Percentiles rank a stretch among this genome's conserved stretches.
Conservation (phyloP, 2,329 filamentous ascomycete genomes). For the Fusarium subglutinans region DNA sequence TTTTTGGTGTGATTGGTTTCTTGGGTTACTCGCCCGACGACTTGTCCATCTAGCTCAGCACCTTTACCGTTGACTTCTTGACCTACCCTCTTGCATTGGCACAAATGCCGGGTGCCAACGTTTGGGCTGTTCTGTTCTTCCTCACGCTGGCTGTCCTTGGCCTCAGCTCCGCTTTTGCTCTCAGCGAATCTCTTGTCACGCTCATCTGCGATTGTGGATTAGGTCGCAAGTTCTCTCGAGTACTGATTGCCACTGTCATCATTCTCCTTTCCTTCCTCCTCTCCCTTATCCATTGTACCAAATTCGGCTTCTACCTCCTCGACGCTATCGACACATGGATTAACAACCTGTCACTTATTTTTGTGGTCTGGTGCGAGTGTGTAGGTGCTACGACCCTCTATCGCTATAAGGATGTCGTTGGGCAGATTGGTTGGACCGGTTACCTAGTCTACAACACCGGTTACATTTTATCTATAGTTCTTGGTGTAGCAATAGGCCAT, state of each 20-base stretch:
- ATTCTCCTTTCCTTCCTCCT: background rate
- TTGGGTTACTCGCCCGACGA: background rate
- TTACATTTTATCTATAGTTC: background rate
- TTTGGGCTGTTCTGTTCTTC: background rate
- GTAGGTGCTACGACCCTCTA: background rate
- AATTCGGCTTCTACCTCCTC: background rate
- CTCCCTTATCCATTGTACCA: background rate
- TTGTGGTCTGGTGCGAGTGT: background rate
- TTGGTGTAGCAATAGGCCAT: background rate
- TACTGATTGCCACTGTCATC: background rate
- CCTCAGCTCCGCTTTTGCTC: background rate
- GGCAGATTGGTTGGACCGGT: background rate
- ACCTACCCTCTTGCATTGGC: background rate
- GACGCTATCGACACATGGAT: background rate
- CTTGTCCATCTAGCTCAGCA: background rate
- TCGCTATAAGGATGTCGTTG: background rate
- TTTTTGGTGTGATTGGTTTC: background rate
- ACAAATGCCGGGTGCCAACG: background rate
- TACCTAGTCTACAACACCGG: background rate
- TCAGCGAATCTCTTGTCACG: background rate
- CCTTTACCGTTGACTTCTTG: background rate
- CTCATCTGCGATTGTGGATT: background rate
- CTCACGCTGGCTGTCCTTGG: background rate
- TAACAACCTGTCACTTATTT: background rate
- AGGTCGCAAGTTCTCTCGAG: background rate